phyloP scores from a whole-genome alignment of 2,329 filamentous ascomycete genomes.

The Elsinoe necatrix region DNA sequence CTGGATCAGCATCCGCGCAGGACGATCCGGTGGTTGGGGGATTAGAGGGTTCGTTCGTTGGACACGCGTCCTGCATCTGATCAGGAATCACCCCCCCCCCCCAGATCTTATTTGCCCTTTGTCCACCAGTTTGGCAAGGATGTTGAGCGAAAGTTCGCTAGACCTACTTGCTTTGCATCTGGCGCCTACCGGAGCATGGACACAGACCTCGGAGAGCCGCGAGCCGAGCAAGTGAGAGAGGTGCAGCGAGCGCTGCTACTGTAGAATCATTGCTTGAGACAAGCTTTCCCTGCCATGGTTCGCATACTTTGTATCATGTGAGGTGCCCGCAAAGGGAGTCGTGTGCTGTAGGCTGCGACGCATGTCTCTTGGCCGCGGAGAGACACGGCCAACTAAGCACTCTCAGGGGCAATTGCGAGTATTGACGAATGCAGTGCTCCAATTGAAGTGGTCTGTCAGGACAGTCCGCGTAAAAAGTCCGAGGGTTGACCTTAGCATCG shows the following conservation, averaged over 20 bases:
- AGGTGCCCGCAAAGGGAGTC: not conserved
- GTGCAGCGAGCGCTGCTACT: not conserved
- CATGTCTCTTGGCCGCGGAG: not conserved
- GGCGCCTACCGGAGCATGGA: not conserved
- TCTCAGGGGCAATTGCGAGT: too few species aligned
- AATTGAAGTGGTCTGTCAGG: too few species aligned
- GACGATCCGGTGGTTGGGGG: not conserved
- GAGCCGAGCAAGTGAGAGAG: not conserved
- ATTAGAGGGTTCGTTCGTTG: not conserved
- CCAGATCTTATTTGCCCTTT: not conserved
- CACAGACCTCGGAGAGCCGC: not conserved
- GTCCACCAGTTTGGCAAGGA: not conserved
- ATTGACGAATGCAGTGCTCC: too few species aligned
- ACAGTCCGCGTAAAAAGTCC: too few species aligned
- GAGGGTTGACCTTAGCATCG: too few species aligned
- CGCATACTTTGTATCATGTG: not conserved
- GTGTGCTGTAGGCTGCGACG: not conserved
- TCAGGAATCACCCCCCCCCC: not conserved
- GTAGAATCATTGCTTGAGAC: not conserved
- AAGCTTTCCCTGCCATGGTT: not conserved
- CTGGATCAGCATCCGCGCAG: not conserved
- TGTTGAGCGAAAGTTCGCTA: not conserved
- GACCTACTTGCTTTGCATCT: constrained; percentile 4
- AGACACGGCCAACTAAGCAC: not conserved
- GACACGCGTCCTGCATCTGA: not conserved